These are phyloP conservation scores for Coemansia sp. DNA, from an alignment of 192 early-diverging fungal species.

Conservation along the genomic window DNA sequence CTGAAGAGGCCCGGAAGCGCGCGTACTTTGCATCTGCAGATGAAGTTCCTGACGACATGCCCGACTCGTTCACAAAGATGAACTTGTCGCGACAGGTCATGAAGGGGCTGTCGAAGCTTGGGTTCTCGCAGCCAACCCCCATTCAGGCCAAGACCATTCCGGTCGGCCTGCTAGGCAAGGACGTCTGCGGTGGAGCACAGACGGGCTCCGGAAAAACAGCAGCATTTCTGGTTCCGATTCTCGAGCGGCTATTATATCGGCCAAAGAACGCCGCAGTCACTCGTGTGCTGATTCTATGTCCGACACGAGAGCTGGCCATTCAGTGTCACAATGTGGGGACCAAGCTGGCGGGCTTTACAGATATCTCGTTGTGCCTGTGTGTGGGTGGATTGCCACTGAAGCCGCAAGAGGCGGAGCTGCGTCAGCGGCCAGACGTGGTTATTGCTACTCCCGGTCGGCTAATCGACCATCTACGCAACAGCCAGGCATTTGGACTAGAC, in stretches of 20 bases:
- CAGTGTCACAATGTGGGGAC: slow-evolving; percentile 92
- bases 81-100: slow-evolving; percentile 94
- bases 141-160: slow-evolving; percentile 95
- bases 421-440: slow-evolving; percentile 83
- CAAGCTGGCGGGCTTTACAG: slow-evolving; percentile 83
- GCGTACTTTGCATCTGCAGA: slow-evolving; percentile 52
- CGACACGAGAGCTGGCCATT: slow-evolving; percentile 96
- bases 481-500: slow-evolving; percentile 81
- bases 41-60: slow-evolving; percentile 48
- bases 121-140: slow-evolving; percentile 88
- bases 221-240: slow-evolving; percentile 92
- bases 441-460: slow-evolving; percentile 98
- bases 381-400: slow-evolving; percentile 89
- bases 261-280: slow-evolving; percentile 75
- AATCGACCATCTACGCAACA: slow-evolving; percentile 96
- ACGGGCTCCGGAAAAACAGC: slow-evolving; percentile 99
- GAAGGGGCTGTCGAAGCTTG: slow-evolving; percentile 83
- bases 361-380: slow-evolving; percentile 82
- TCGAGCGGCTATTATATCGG: slow-evolving; percentile 91
- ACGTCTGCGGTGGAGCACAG: slow-evolving; percentile 96
- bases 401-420: slow-evolving; percentile 83
- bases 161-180: slow-evolving; percentile 89
- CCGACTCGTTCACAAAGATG: slow-evolving; percentile 87
- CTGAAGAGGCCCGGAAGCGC: slow-evolving; percentile 47
- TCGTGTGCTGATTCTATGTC: slow-evolving; percentile 88